Base-by-base conservation (phyloP, 2,329 filamentous ascomycete species). In the Pseudomassariella vexata region DNA sequence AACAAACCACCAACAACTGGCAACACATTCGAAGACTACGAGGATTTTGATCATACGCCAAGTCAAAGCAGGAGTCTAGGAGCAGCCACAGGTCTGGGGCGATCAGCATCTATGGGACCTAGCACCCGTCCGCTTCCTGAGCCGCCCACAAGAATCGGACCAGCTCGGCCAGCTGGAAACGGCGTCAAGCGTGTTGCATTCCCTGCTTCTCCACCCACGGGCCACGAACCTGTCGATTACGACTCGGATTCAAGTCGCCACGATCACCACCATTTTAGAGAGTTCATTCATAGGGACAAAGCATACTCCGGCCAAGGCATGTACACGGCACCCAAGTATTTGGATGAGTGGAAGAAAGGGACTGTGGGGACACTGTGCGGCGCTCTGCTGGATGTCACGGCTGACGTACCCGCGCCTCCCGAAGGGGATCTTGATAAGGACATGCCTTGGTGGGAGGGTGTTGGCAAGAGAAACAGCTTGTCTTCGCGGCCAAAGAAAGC, bases 371-470 rank as follows among this genome's bases (percentile, higher is more conserved):
- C 69, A 6, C 60, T 87, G 4, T 65, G 67, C 1, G 70, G 73
- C 2, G 53, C 64, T 1, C 58, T 84, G 30, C 66, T 86, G 19
- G 75, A 85, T 37, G 68, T 85, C 19, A 64, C 35, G 14, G 56
- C 63, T 7, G 55, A 60, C 6, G 50, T 58, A 3, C 40, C 49
- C 22, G 21, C 28, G n/a, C 25, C 36, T 14, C 38, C 56, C 11
- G 31, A 45, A 10, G 33, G 46, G 6, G 36, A 47, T 0, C 46
- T 49, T 19, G 73, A 78, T 24, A 70, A 63, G 39, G 66, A 66
- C 39, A 71, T 72, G 43, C 65, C 84, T 2, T 94, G 86, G 86
- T 92, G 87, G 86, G 87, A 94, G 51, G 66, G 68, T 32, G 65
- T 59, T 19, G 63, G 60, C 36, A 68, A 53, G 39, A 64, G 67